A percentile compares a stretch with the other conserved stretches of the same genome.
Evolutionary conservation across 2,329 filamentous ascomycete genomes (phyloP).

Genomic region (Penicillium sp.): DNA sequence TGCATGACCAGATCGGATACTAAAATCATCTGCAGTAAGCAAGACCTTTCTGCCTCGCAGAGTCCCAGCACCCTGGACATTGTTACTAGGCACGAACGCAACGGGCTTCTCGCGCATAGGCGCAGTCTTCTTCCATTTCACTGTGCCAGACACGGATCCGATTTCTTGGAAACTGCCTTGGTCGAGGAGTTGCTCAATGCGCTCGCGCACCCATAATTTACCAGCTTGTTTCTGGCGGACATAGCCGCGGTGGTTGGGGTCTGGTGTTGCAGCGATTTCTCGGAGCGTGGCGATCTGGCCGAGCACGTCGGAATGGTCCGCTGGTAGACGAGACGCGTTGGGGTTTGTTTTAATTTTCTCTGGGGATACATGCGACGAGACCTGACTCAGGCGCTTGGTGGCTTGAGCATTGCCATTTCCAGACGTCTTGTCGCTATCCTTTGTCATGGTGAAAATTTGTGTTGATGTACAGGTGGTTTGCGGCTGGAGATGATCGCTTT

Average conservation of each 20-base stretch:
- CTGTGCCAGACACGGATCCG: conserved; percentile 59
- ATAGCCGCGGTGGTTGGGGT: conserved; percentile 56
- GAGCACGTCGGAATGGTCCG: conserved; percentile 62
- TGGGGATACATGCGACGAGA: conserved; percentile 45
- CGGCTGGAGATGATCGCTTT: neutral
- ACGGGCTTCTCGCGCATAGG: conserved; percentile 42
- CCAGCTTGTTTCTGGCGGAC: conserved; percentile 62
- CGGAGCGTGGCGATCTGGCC: conserved; percentile 54
- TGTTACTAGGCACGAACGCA: conserved; percentile 59
- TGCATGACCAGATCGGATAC: conserved; percentile 62
- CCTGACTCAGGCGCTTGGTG: conserved; percentile 47
- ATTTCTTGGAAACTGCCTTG: conserved; percentile 57
- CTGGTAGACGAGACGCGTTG: conserved; percentile 46
- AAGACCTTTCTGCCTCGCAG: conserved; percentile 55
- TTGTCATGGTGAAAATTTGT: neutral
- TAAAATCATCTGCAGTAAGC: conserved; percentile 65
- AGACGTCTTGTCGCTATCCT: conserved; percentile 10
- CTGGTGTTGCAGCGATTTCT: conserved; percentile 55
- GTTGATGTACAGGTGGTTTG: neutral
- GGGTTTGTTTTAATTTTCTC: conserved; percentile 33
- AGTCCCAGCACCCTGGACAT: conserved; percentile 59
- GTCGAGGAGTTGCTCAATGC: conserved; percentile 60
- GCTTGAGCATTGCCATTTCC: conserved; percentile 28
- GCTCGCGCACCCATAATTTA: conserved; percentile 64
- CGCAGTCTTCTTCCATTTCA: conserved; percentile 53